phyloP scores from a whole-genome alignment of 139 green algal genomes.

The Desmodesmus armatus region DNA sequence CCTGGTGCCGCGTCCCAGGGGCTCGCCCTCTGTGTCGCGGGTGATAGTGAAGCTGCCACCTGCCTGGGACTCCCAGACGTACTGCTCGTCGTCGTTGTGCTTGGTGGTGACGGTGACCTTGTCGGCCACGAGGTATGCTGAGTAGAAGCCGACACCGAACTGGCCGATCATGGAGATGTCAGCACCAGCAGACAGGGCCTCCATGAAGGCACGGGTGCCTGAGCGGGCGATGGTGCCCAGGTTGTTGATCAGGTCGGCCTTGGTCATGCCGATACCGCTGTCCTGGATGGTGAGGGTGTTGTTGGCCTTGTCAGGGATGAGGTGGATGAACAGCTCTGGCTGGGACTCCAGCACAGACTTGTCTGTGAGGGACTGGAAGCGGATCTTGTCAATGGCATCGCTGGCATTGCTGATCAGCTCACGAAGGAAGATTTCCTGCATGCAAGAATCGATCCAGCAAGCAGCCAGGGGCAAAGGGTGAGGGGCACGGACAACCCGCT shows the following conservation, averaged over 20 bases:
- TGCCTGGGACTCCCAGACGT: conserved; percentile 98
- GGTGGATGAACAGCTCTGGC: conserved; percentile 97
- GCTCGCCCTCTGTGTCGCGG: conserved; percentile 84
- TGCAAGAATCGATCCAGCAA: no score
- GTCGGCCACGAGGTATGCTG: conserved; percentile 99
- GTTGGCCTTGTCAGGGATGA: conserved; percentile 96
- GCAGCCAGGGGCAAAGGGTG: no score
- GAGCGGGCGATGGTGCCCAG: conserved; percentile 99
- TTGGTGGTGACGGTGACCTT: conserved; percentile 92
- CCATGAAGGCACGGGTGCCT: conserved; percentile 99
- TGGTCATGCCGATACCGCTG: conserved; percentile 98
- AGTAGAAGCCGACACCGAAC: conserved; percentile 99
- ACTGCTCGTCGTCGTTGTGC: conserved; percentile 99
- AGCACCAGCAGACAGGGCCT: conserved; percentile 97
- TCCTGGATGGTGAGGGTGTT: conserved; percentile 97
- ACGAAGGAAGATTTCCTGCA: conserved; percentile 93
- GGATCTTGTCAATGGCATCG: conserved; percentile 99
- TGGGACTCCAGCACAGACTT: conserved; percentile 96
- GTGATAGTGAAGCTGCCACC: conserved; percentile 99
- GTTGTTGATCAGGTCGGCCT: conserved; percentile 99
- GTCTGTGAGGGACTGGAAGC: conserved; percentile 97
- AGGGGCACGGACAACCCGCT: no score
- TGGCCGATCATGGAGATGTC: conserved; percentile 99
- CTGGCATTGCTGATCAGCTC: conserved; percentile 97
- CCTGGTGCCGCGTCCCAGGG: conserved; percentile 95